Evolutionary conservation across 1,284 basidiomycete species (phyloP).

Genomic region (Heterobasidion parviporum): DNA sequence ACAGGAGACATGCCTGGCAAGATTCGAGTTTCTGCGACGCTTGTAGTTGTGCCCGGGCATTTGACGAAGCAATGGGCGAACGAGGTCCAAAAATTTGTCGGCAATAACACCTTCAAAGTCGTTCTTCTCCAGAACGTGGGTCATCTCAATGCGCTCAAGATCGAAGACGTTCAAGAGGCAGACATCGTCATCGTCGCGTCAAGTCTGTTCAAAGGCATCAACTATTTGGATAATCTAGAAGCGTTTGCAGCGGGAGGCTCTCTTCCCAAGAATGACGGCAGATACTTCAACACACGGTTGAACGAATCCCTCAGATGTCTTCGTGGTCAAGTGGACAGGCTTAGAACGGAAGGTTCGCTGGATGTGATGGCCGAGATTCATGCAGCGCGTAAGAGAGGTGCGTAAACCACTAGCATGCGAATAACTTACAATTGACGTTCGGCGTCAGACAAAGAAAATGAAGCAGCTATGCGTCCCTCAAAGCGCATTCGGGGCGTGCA

Average conservation of each 20-base stretch:
- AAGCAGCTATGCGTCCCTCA: constrained; percentile 12
- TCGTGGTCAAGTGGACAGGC: constrained; percentile 55
- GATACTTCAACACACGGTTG: constrained; percentile 83
- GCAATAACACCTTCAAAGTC: constrained; percentile 50
- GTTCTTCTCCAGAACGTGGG: constrained; percentile 65
- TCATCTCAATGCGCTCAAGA: constrained; percentile 69
- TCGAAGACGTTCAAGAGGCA: constrained; percentile 72
- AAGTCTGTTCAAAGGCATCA: constrained; percentile 72
- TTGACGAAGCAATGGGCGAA: constrained; percentile 86
- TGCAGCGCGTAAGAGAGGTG: constrained; percentile 51
- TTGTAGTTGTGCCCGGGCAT: constrained; percentile 87
- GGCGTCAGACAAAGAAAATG: constrained; percentile 12
- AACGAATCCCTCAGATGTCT: constrained; percentile 54
- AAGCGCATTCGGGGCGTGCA: constrained; percentile 68
- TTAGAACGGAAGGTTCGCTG: constrained; percentile 50
- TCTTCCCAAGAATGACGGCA: constrained; percentile 64
- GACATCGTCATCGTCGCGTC: constrained; percentile 87
- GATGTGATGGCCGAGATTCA: constrained; percentile 57
- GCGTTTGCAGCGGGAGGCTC: constrained; percentile 59
- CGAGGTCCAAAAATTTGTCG: constrained; percentile 79
- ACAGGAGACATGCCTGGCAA: constrained; percentile 47
- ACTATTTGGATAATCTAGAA: constrained; percentile 73
- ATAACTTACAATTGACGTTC: constrained; percentile 3
- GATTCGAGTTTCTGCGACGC: constrained; percentile 69
- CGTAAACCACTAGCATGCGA: constrained; percentile 13